Conservation (phyloP, 257 asterid genomes). For the Ligustrum vulgare region DNA sequence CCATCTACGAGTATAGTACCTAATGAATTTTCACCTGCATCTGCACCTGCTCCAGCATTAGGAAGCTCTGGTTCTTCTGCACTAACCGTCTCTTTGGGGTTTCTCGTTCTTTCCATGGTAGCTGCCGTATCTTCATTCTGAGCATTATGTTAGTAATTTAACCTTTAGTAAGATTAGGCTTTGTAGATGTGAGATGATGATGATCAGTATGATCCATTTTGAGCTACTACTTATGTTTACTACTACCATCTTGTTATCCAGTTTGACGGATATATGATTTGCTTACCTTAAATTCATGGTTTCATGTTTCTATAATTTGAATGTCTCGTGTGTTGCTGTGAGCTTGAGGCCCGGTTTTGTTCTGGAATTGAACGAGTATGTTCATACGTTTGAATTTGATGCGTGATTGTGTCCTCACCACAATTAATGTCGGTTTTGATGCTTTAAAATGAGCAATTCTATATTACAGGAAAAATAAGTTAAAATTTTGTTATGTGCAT, state of each 20-base stretch:
- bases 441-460: too few relatives aligned
- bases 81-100: slow-evolving; percentile 26
- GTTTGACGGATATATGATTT: background rate
- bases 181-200: slow-evolving; percentile 16
- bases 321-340: too few relatives aligned
- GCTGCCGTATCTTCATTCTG: slow-evolving; percentile 23
- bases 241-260: background rate
- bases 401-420: too few relatives aligned
- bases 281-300: background rate
- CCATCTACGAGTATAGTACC: slow-evolving; percentile 35
- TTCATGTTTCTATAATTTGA: background rate
- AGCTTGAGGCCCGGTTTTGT: too few relatives aligned
- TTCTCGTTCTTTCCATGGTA: slow-evolving; percentile 16
- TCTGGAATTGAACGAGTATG: too few relatives aligned
- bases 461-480: too few relatives aligned
- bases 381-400: too few relatives aligned
- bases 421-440: too few relatives aligned
- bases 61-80: slow-evolving; percentile 43
- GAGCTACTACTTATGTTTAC: background rate
- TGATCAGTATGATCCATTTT: slow-evolving; percentile 12
- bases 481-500: too few relatives aligned
- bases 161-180: slow-evolving; percentile 14
- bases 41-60: slow-evolving; percentile 23
- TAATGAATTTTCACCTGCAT: slow-evolving; percentile 40
- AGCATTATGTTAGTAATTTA: slow-evolving; percentile 16